A percentile compares a stretch with the other conserved stretches of the same genome.
These are phyloP conservation scores for Leccinum solheimii DNA, from an alignment of 1,284 basidiomycete genomes.

Conservation along the genomic window DNA sequence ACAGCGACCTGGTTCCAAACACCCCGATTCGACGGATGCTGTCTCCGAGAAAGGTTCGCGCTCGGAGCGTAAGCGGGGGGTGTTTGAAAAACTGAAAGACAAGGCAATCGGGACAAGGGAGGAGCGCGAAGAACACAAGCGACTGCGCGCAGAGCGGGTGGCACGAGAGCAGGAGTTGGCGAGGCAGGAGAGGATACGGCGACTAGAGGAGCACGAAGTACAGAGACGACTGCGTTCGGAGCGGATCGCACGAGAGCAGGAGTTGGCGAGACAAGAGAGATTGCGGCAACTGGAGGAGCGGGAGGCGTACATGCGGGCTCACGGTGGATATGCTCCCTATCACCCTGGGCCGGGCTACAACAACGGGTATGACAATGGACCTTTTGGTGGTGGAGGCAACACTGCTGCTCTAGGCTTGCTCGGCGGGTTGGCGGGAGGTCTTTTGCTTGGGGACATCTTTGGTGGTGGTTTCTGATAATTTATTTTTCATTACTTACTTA, in stretches of 20 bases:
- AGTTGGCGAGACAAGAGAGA: constrained; percentile 18
- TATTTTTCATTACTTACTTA: neutral
- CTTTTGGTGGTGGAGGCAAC: constrained; percentile 9
- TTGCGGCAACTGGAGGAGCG: constrained; percentile 22
- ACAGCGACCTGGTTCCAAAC: constrained; percentile 2
- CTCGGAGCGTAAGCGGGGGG: constrained; percentile 44
- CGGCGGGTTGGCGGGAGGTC: constrained; percentile 61
- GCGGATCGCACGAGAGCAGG: constrained; percentile 33
- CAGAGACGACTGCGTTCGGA: constrained; percentile 39
- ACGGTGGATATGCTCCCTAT: constrained; percentile 34
- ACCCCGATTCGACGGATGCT: neutral
- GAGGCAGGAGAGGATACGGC: constrained; percentile 14
- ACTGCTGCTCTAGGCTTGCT: constrained; percentile 33
- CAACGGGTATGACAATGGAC: neutral
- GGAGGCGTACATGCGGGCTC: constrained; percentile 37
- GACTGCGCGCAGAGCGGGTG: constrained; percentile 38
- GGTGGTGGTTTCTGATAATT: constrained; percentile 30
- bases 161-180: constrained; percentile 20
- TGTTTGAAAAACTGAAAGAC: constrained; percentile 62
- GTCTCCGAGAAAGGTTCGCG: constrained; percentile 2
- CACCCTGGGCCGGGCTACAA: constrained; percentile 19
- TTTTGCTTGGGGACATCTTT: constrained; percentile 55
- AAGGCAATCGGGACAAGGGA: constrained; percentile 63
- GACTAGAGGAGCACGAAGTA: constrained; percentile 39
- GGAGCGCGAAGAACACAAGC: constrained; percentile 54